phyloP scores from a whole-genome alignment of 495 filamentous ascomycete species.

The Melanomma pulvis-pyrius region DNA sequence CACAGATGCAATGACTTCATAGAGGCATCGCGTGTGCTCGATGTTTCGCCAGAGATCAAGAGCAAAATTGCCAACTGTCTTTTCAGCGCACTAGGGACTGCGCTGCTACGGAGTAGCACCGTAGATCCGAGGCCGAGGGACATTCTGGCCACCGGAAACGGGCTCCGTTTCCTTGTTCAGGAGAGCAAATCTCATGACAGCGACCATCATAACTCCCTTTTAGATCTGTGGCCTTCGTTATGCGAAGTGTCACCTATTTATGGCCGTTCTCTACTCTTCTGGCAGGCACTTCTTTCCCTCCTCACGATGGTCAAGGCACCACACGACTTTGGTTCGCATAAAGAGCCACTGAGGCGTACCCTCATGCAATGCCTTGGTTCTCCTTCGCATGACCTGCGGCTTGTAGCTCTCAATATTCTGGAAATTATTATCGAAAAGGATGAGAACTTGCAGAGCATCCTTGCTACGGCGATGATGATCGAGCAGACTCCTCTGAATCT shows the following conservation, averaged over 20 bases:
- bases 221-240: slow-evolving; percentile 24
- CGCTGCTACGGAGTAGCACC: neutral
- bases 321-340: slow-evolving; percentile 13
- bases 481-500: slow-evolving; percentile 78
- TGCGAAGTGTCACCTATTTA: slow-evolving; percentile 20
- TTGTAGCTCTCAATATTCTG: slow-evolving; percentile 71
- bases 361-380: slow-evolving; percentile 72
- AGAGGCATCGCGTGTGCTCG: slow-evolving; percentile 5
- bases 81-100: neutral
- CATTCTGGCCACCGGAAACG: slow-evolving; percentile 26
- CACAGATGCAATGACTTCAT: slow-evolving; percentile 26
- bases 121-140: neutral
- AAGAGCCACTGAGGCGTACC: slow-evolving; percentile 60
- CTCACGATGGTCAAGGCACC: neutral
- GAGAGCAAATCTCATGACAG: neutral
- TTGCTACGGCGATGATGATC: slow-evolving; percentile 64
- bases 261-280: slow-evolving; percentile 20
- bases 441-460: slow-evolving; percentile 16
- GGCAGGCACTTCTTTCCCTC: slow-evolving; percentile 29
- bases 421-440: slow-evolving; percentile 48
- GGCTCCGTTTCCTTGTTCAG: slow-evolving; percentile 23
- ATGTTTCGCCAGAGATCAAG: slow-evolving; percentile 5
- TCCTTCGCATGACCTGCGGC: slow-evolving; percentile 69
- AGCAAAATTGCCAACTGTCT: slow-evolving; percentile 2
- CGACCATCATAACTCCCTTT: neutral